These are phyloP conservation scores for Ophiostoma triangulosporum DNA, from an alignment of 2,329 filamentous ascomycete species.

Conservation along the genomic window DNA sequence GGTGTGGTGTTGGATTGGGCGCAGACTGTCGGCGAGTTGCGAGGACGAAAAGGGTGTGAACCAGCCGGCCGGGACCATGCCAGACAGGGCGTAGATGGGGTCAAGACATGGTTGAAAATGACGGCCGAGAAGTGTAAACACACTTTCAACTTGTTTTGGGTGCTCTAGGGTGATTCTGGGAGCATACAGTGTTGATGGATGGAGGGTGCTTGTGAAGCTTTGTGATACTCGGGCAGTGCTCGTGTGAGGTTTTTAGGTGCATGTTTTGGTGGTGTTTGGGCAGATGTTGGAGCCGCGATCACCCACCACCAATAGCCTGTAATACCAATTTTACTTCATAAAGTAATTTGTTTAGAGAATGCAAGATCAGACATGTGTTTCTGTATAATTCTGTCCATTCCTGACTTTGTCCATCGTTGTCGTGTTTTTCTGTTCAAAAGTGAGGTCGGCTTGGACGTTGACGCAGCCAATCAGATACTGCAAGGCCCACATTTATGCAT, in stretches of 20 bases:
- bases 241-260: not conserved
- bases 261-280: not conserved
- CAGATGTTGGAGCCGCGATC: not conserved
- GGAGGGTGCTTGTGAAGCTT: not conserved
- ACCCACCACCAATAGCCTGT: not conserved
- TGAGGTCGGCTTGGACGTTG: not conserved
- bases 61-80: not conserved
- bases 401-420: not conserved
- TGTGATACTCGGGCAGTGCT: not conserved
- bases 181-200: not conserved
- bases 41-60: not conserved
- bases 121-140: not conserved
- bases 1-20: not conserved
- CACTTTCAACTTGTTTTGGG: not conserved
- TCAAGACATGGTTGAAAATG: not conserved
- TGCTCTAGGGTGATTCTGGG: too few species aligned
- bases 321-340: not conserved
- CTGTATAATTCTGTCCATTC: not conserved
- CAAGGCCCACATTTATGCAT: not conserved
- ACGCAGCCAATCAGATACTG: conserved; percentile 2
- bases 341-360: not conserved
- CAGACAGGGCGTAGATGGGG: not conserved
- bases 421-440: not conserved
- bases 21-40: not conserved
- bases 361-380: not conserved